Base-by-base conservation (phyloP, 352 stramenopile species). In the Globisporangium canariense region DNA sequence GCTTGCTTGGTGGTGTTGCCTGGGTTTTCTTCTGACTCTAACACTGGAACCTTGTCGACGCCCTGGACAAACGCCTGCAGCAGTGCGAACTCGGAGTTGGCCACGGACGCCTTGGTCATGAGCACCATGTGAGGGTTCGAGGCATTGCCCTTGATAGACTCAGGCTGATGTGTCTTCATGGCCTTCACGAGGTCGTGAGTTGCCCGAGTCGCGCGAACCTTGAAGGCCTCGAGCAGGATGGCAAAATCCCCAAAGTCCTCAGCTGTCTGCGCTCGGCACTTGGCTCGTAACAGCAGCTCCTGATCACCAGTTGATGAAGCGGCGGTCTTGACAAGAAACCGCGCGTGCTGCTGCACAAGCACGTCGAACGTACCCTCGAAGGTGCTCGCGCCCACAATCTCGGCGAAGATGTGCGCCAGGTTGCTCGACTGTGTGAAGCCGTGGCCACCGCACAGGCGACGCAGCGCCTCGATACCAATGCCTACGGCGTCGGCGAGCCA, bases 291-390 rank as follows among this genome's bases (percentile, higher is more conserved):
- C 9, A 41, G 9, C 30, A 68, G 54, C 58, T 13, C 65, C 11
- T 28, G 50, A 49, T 52, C 67, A 62, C 28, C 70, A 51, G 49
- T 61, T 43, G 78, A 32, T n/a, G n/a, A n/a, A n/a, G 34, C 53
- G 9, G 11, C 40, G 28, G 58, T 52, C 72, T 91, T 91, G 16
- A 87, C 38, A 10, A 92, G 62, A 62, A 79, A 90, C 0, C 76
- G 77, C 11, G 74, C 71, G 60, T 90, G 81, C 43, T 92, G 81
- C 60, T 89, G 76, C 30, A 88, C 73, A 32, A 92, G 71, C 58
- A 92, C 81, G 62, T 92, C 80, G 49, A 81, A 84, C 22, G 81
- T 92, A 20, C 81, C 83, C 76, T 92, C 81, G 62, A 74, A 88
- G 13, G 83, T 92, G 55, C 58, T 76, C 7, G 77, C 71, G 22